Percentiles rank a stretch among this genome's conserved stretches.
Evolutionary conservation across 495 filamentous ascomycete species (phyloP).

Genomic region (Cenococcum geophilum): DNA sequence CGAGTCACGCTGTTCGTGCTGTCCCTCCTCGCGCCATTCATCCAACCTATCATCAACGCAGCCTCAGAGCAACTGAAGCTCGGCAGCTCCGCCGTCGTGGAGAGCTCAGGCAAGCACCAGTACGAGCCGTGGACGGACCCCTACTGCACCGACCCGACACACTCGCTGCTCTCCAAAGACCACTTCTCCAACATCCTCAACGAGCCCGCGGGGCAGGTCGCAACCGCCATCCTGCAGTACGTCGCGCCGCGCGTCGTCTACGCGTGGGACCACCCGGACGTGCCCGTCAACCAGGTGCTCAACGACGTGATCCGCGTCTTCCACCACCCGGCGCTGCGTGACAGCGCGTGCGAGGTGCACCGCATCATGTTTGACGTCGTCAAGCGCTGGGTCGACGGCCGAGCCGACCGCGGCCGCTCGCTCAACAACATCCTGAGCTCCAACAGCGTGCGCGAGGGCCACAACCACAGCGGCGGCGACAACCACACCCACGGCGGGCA

Average conservation of each 20-base stretch:
- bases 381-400: constrained; percentile 63
- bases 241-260: constrained; percentile 79
- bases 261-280: constrained; percentile 80
- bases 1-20: constrained; percentile 85
- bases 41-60: constrained; percentile 84
- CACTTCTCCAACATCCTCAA: constrained; percentile 94
- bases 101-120: constrained; percentile 75
- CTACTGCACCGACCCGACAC: constrained; percentile 81
- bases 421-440: constrained; percentile 68
- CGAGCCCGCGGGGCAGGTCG: constrained; percentile 76
- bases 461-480: constrained; percentile 54
- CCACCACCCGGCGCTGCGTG: constrained; percentile 78
- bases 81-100: constrained; percentile 74
- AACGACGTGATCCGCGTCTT: constrained; percentile 71
- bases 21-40: constrained; percentile 80
- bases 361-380: constrained; percentile 80
- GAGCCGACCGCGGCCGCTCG: constrained; percentile 53
- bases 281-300: constrained; percentile 71
- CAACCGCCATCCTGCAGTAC: constrained; percentile 72
- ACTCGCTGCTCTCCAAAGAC: constrained; percentile 91
- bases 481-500: constrained; percentile 27
- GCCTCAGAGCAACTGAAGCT: constrained; percentile 75
- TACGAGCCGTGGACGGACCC: constrained; percentile 87
- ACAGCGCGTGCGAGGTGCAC: constrained; percentile 71
- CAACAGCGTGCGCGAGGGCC: constrained; percentile 70